Percentiles rank a stretch among this genome's conserved stretches.
Conservation (phyloP, 345 rosid genomes). For the Euphorbia tirucalli region DNA sequence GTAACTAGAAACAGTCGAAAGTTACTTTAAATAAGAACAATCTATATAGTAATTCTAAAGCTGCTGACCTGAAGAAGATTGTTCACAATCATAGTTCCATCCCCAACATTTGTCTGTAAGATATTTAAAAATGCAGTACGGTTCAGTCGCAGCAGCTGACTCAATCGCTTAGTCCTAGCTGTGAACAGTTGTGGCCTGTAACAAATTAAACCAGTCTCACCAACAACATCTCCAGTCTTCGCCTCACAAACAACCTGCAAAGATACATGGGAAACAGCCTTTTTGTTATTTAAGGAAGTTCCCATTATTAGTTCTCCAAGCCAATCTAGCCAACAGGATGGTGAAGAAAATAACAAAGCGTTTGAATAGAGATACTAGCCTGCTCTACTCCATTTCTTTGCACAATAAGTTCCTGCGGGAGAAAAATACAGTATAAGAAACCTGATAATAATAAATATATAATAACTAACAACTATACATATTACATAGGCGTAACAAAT, state of each 20-base stretch:
- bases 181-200: slow-evolving; percentile 90
- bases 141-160: slow-evolving; percentile 85
- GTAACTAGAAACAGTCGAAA: neutral
- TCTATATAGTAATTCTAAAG: too few species aligned
- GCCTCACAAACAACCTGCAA: slow-evolving; percentile 66
- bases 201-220: slow-evolving; percentile 83
- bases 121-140: slow-evolving; percentile 67
- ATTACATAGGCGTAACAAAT: neutral
- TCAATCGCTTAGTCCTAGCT: slow-evolving; percentile 71
- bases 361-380: slow-evolving; percentile 37
- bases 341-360: slow-evolving; percentile 7
- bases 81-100: slow-evolving; percentile 82
- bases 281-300: slow-evolving; percentile 11
- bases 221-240: slow-evolving; percentile 63
- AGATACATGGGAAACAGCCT: neutral
- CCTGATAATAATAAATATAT: slow-evolving; percentile 1
- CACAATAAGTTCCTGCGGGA: slow-evolving; percentile 59
- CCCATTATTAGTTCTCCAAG: neutral
- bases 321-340: neutral
- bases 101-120: slow-evolving; percentile 83
- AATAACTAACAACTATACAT: neutral
- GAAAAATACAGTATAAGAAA: slow-evolving; percentile 16
- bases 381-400: slow-evolving; percentile 57
- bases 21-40: neutral
- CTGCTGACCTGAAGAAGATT: slow-evolving; percentile 78